Evolutionary conservation across 768 basidiomycete species (phyloP), one percentile per base, ranked within the genome.

Genomic region (Leucosporidium scottii): DNA sequence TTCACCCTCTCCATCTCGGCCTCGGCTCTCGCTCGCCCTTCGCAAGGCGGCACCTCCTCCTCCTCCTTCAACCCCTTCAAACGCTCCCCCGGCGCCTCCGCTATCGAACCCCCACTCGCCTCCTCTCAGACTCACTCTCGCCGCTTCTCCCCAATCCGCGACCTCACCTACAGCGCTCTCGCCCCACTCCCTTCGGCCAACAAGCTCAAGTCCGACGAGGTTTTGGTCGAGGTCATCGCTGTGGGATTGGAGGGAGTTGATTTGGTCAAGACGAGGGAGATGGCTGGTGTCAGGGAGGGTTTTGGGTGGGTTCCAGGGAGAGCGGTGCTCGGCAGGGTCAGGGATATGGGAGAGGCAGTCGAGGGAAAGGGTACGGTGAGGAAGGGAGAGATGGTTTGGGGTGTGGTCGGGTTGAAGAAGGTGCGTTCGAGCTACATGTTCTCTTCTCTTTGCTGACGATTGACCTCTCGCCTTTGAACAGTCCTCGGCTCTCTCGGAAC

Each of bases 381-480:
- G 63, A 70, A 67, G 49, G 74, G 75, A 23, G 75, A 75, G 18
- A 61, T 75, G 20, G 74, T 77, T 0, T 77, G 69, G 63, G 76
- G 75, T 1, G 39, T 77, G 51, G 49, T 53, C 18, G 67, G 71
- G n/a, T 39, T 74, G 21, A 65, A 68, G n/a, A 73, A 65, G 67
- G 65, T 69, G 36, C 27, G 65, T 28, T 55, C 4, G 6, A 21
- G 15, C 55, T 36, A 47, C 31, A 18, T 17, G 10, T 7, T 20
- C 20, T 3, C 12, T 47, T 0, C 50, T n/a, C n/a, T n/a, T n/a
- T n/a, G n/a, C n/a, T n/a, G n/a, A n/a, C n/a, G n/a, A n/a, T n/a
- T 61, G 20, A 57, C 31, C 21, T 10, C 18, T 60, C 23, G 21
- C 31, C 18, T 4, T 36, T 30, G 34, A n/a, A 18, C 27, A 74